Conservation (phyloP, 305 asterid genomes). For the Fraxinus floribunda region DNA sequence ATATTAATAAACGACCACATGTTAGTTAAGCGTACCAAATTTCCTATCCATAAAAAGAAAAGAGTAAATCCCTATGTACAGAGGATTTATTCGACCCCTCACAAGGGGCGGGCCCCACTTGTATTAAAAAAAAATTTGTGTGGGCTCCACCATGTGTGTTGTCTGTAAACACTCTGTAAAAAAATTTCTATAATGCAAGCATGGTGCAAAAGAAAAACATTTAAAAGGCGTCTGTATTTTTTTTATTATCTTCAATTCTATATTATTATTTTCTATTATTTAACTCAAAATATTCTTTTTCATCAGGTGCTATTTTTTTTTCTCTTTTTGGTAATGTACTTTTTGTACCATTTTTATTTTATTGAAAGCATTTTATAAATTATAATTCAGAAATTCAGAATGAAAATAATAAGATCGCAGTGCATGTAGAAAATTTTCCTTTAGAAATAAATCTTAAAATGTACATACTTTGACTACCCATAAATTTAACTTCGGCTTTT, state of each 20-base stretch:
- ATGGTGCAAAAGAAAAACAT: too few species aligned
- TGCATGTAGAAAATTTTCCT: conserved; percentile 16
- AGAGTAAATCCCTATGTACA: too few species aligned
- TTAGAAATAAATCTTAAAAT: conserved; percentile 39
- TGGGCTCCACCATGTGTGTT: too few species aligned
- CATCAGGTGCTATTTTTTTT: neutral
- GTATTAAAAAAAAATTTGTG: too few species aligned
- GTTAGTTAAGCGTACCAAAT: neutral
- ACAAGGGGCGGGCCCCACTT: too few species aligned
- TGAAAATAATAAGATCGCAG: conserved; percentile 16
- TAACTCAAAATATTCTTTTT: neutral
- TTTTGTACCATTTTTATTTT: neutral
- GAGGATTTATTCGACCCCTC: too few species aligned
- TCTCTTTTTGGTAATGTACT: neutral
- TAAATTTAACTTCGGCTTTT: conserved; percentile 27
- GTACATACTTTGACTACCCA: conserved; percentile 36
- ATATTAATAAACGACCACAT: neutral
- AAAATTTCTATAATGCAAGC: too few species aligned
- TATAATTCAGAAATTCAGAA: conserved; percentile 8
- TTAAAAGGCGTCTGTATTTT: neutral
- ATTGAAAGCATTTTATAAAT: neutral
- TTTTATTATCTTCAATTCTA: neutral
- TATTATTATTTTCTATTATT: neutral
- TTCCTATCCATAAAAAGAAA: neutral
- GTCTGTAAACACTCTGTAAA: too few species aligned